These are phyloP conservation scores for Lasiodiplodia sp. DNA, from an alignment of 2,329 filamentous ascomycete genomes.

Conservation along the genomic window DNA sequence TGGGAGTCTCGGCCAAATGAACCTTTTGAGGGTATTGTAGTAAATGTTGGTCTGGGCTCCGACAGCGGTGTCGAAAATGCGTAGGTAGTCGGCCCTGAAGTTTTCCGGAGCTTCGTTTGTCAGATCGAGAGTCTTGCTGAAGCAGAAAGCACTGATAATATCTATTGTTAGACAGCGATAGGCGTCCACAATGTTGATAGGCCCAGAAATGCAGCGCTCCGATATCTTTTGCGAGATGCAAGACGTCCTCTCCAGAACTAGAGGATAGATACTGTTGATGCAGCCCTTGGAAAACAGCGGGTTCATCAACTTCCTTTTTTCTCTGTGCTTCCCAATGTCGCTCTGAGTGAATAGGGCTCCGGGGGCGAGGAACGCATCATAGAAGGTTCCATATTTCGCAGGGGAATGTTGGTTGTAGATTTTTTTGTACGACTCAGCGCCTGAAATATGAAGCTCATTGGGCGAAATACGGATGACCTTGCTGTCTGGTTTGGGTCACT, in stretches of 20 bases:
- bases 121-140: background rate
- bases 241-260: background rate
- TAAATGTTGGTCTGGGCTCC: background rate
- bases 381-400: background rate
- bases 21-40: background rate
- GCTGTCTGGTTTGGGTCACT: background rate
- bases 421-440: background rate
- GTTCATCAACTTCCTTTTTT: constrained; percentile 1
- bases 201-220: background rate
- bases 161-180: constrained; percentile 7
- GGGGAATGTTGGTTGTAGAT: constrained; percentile 6
- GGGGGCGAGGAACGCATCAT: background rate
- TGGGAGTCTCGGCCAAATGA: background rate
- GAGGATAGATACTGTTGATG: background rate
- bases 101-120: background rate
- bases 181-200: background rate
- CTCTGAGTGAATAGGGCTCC: background rate
- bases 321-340: background rate
- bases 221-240: background rate
- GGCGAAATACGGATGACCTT: constrained; percentile 1
- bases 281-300: constrained; percentile 1
- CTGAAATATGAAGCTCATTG: background rate
- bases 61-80: background rate
- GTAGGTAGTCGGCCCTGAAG: constrained; percentile 2
- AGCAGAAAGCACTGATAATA: background rate